Evolutionary conservation across 768 basidiomycete species (phyloP), one percentile per base, ranked within the genome.

Genomic region (Lentinula edodes): DNA sequence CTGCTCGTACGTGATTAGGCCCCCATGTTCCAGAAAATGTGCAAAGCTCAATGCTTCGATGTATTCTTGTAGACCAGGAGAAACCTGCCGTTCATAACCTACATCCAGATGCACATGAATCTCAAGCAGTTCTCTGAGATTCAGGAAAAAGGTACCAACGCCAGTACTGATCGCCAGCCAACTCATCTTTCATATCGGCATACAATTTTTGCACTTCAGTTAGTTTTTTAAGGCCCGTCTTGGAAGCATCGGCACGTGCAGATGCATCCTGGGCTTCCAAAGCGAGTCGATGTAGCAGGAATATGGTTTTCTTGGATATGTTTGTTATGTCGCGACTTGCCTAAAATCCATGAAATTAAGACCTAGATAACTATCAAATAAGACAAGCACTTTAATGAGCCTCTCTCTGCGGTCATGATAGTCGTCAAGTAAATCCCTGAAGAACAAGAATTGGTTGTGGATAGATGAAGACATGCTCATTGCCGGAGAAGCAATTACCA

Each of bases 1-100:
- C 65, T 88, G 80, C 23, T 77, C 70, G 65, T 83, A 89, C 4
- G 87, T 79, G 59, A 97, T 83, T 60, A 97, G 76, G 2, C 80
- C 72, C 36, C 82, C 80, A 65, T 87, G 76, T 61, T 91, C 84
- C 54, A 96, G 81, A 70, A 91, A 98, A 72, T 95, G 84, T 0
- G 91, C 82, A 70, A 98, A 95, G 67, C 92, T 89, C 61, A 94
- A 76, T 1, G 91, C 95, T 72, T 98, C 97, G 64, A 98, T 92
- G 74, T 94, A 98, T 75, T 98, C 97, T 72, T 98, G 95, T 34
- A 98, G 74, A 3, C 95, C 87, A 1, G 89, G 85, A 6, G 90
- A 90, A 60, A 92, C 76, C 64, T 88, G 83, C 38, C 83, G 81
- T 67, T 90, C 82, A 71, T 89, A 86, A 52, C 55, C 55, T 56